Evolutionary conservation across 2,329 filamentous ascomycete species (phyloP).

Genomic region (Drechslerella stenobrocha): DNA sequence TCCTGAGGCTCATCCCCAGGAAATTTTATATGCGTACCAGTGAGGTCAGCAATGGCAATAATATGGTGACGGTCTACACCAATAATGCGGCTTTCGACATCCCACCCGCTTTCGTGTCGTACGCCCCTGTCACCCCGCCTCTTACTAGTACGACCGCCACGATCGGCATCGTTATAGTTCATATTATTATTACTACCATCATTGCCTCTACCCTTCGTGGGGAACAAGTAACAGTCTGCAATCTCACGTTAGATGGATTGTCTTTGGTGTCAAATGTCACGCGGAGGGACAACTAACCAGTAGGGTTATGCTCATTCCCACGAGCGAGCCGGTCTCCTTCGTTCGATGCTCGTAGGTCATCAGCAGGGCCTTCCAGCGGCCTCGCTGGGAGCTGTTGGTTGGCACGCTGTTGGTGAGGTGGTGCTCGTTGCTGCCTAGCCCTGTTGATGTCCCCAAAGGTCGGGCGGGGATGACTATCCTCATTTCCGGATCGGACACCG

Average conservation of each 20-base stretch:
- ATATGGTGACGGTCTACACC: conserved; percentile 34
- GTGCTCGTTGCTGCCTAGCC: background rate
- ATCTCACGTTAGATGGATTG: background rate
- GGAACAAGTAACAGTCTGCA: conserved; percentile 32
- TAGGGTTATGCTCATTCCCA: conserved; percentile 16
- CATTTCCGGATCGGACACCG: background rate
- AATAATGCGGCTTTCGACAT: conserved; percentile 31
- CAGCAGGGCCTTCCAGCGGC: conserved; percentile 24
- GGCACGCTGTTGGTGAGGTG: background rate
- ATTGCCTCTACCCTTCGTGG: conserved; percentile 11
- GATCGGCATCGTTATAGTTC: background rate
- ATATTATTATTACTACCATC: background rate
- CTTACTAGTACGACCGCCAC: background rate
- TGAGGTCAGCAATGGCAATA: conserved; percentile 33
- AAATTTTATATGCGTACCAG: conserved; percentile 42
- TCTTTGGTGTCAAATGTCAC: background rate
- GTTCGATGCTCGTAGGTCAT: conserved; percentile 25
- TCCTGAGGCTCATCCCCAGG: conserved; percentile 29
- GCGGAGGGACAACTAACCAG: conserved; percentile 1
- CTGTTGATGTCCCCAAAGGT: conserved; percentile 25
- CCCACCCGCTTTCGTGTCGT: conserved; percentile 10
- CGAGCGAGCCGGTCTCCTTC: conserved; percentile 24
- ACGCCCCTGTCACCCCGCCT: too few species aligned
- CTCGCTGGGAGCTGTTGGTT: background rate
- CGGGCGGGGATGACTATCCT: background rate